Conservation (phyloP, 2,329 filamentous ascomycete species). For the Arachnopeziza araneosa region DNA sequence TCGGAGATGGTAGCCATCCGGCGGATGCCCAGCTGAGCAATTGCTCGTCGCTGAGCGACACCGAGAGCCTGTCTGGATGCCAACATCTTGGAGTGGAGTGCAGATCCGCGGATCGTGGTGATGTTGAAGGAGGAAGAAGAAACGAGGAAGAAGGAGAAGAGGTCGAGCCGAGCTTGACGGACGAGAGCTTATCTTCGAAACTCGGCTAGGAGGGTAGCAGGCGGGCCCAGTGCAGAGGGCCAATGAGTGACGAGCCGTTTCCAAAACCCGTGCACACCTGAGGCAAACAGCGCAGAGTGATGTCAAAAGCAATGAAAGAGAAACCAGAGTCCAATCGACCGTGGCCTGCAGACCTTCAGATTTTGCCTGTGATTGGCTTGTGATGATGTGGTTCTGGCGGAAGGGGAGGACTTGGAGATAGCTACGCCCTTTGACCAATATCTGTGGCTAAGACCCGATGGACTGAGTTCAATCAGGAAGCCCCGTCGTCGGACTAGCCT, state of each 20-base stretch:
- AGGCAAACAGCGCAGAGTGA: neutral
- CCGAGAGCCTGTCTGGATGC: conserved; percentile 66
- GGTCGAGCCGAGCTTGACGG: neutral
- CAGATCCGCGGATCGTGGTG: neutral
- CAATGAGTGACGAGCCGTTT: neutral
- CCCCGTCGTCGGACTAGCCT: neutral
- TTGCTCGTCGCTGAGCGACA: conserved; percentile 55
- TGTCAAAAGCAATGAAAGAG: neutral
- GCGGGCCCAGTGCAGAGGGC: too few relatives aligned
- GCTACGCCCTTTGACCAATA: conserved; percentile 1
- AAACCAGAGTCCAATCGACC: neutral
- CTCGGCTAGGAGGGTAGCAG: neutral
- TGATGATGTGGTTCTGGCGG: neutral
- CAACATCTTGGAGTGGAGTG: conserved; percentile 45
- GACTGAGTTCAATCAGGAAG: neutral
- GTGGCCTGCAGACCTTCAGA: conserved; percentile 6
- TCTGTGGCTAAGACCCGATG: neutral
- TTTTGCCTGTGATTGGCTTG: conserved; percentile 5
- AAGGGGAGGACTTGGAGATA: neutral
- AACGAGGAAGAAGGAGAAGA: neutral
- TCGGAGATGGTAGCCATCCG: conserved; percentile 83
- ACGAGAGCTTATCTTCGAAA: neutral
- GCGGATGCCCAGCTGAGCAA: conserved; percentile 56
- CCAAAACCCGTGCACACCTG: neutral
- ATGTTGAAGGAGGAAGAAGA: neutral